Conservation (phyloP, 306 rosid species). For the Glycine latifolia region DNA sequence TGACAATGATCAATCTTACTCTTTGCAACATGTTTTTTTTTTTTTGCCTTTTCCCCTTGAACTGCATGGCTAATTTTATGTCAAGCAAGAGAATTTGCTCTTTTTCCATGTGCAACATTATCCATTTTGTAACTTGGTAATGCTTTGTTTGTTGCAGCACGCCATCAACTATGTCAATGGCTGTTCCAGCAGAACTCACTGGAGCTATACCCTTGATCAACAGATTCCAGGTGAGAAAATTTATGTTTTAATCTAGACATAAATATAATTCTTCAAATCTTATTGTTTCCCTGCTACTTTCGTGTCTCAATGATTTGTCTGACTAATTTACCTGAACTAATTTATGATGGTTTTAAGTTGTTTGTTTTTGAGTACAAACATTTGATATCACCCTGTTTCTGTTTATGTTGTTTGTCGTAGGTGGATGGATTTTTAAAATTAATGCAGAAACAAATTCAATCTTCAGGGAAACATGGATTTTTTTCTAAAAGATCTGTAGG, state of each 20-base stretch:
- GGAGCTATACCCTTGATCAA: conserved; percentile 90
- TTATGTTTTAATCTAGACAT: conserved; percentile 12
- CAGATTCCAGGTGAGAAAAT: conserved; percentile 76
- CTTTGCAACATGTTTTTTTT: not conserved
- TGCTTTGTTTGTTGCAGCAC: conserved; percentile 66
- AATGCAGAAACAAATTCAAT: conserved; percentile 97
- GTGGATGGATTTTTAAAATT: conserved; percentile 89
- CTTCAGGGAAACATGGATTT: conserved; percentile 94
- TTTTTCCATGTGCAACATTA: conserved; percentile 24
- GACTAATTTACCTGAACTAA: conserved; percentile 21
- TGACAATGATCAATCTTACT: conserved; percentile 16
- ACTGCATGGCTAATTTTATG: conserved; percentile 4
- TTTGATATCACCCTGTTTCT: conserved; percentile 26
- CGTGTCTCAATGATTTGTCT: conserved; percentile 30
- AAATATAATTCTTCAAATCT: not conserved
- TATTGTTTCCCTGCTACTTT: conserved; percentile 1
- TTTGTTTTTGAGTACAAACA: conserved; percentile 22
- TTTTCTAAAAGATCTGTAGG: conserved; percentile 84
- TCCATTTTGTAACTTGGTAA: conserved; percentile 3
- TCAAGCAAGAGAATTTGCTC: not conserved
- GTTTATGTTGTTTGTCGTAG: conserved; percentile 50
- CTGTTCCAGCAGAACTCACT: conserved; percentile 86
- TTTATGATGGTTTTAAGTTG: conserved; percentile 3
- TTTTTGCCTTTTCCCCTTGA: not conserved
- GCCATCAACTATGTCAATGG: conserved; percentile 71